phyloP scores from a whole-genome alignment of 495 filamentous ascomycete species.

The Penicillium parvum region DNA sequence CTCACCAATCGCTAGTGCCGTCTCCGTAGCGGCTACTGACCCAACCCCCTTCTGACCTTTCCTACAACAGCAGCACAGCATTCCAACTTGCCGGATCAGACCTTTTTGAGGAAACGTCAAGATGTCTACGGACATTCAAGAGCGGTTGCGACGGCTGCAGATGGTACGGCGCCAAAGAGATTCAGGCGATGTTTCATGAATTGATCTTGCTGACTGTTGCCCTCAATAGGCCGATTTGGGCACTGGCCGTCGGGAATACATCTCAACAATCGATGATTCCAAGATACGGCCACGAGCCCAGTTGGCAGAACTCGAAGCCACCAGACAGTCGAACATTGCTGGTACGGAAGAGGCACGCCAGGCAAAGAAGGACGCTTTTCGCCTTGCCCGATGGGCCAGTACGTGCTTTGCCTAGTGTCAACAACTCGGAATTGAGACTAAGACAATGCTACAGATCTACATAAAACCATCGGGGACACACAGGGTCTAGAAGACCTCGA shows the following conservation, averaged over 20 bases:
- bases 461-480: too few species aligned
- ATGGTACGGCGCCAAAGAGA: conserved; percentile 20
- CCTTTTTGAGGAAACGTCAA: too few species aligned
- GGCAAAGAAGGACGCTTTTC: background rate
- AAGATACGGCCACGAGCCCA: background rate
- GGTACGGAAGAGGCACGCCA: background rate
- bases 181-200: background rate
- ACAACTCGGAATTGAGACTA: too few species aligned
- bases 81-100: too few species aligned
- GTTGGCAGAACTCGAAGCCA: conserved; percentile 21
- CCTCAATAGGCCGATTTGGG: conserved; percentile 32
- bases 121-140: background rate
- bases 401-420: background rate
- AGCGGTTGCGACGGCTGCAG: conserved; percentile 26
- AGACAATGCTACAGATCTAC: too few species aligned
- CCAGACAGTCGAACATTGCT: conserved; percentile 18
- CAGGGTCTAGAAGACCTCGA: background rate
- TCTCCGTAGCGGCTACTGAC: too few species aligned
- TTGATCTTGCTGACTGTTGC: background rate
- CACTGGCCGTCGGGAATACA: conserved; percentile 28
- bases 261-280: conserved; percentile 26
- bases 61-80: too few species aligned
- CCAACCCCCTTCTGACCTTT: too few species aligned
- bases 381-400: background rate
- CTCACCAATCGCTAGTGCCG: too few species aligned